Percentiles rank a stretch among this genome's conserved stretches.
Evolutionary conservation across 768 basidiomycete species (phyloP).

Genomic region (Dacryopinax spathularia): DNA sequence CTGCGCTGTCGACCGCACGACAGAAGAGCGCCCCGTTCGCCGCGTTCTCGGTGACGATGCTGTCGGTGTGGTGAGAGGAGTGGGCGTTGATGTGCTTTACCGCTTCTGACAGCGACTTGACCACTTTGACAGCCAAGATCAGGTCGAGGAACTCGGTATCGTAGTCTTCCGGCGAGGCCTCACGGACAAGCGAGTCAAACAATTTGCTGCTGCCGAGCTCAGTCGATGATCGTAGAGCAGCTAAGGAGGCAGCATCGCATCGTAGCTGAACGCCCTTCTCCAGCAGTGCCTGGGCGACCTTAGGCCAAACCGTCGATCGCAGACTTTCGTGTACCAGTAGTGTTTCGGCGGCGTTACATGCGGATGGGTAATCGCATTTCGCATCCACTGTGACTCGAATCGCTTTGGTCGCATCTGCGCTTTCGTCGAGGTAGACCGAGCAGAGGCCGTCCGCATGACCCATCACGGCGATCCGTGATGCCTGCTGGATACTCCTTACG

Average conservation of each 20-base stretch:
- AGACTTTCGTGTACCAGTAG: conserved; percentile 69
- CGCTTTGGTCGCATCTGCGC: conserved; percentile 66
- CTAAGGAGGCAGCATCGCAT: conserved; percentile 56
- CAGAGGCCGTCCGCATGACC: conserved; percentile 97
- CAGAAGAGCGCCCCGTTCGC: conserved; percentile 56
- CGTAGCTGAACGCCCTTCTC: conserved; percentile 56
- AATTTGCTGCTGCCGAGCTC: conserved; percentile 15
- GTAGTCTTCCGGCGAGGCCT: conserved; percentile 53
- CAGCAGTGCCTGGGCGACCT: conserved; percentile 59
- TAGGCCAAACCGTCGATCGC: conserved; percentile 63
- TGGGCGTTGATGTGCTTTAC: conserved; percentile 83
- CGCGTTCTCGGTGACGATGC: conserved; percentile 73
- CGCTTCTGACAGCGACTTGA: conserved; percentile 58
- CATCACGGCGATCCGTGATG: conserved; percentile 92
- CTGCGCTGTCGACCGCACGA: conserved; percentile 78
- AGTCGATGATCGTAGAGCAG: conserved; percentile 34
- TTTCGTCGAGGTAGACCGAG: conserved; percentile 73
- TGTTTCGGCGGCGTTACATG: conserved; percentile 87
- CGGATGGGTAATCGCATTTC: conserved; percentile 89
- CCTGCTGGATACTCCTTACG: conserved; percentile 76
- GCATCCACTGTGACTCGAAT: conserved; percentile 72
- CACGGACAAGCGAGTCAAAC: conserved; percentile 29
- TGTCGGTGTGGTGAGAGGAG: conserved; percentile 90
- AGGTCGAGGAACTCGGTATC: conserved; percentile 78
- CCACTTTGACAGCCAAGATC: conserved; percentile 62